Conservation (phyloP, 1,284 basidiomycete genomes). For the Veloboletus limbatus region DNA sequence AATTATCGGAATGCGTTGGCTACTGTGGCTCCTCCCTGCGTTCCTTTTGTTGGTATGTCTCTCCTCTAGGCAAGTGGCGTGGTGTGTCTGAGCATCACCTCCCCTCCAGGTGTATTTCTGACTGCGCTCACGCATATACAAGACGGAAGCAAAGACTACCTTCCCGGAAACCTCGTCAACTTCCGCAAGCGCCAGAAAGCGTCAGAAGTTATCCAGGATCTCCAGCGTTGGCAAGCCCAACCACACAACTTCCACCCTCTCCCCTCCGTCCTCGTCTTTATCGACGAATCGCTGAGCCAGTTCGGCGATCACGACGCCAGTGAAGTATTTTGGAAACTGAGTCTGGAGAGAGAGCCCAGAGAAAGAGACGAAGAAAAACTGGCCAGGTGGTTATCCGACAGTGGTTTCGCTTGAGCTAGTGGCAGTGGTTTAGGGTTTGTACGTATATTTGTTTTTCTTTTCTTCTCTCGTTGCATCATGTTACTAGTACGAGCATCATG, state of each 20-base stretch:
- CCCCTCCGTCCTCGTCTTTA: constrained; percentile 53
- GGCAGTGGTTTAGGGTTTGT: not conserved
- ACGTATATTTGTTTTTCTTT: not conserved
- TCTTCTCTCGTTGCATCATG: constrained; percentile 2
- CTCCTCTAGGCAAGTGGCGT: not conserved
- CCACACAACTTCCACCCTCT: constrained; percentile 71
- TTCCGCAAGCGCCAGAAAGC: constrained; percentile 76
- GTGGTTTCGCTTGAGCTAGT: constrained; percentile 47
- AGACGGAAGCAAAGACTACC: constrained; percentile 74
- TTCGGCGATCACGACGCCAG: constrained; percentile 43
- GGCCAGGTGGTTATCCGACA: constrained; percentile 59
- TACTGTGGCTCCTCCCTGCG: constrained; percentile 71
- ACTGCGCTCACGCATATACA: constrained; percentile 82
- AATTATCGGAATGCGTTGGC: constrained; percentile 68
- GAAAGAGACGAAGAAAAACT: constrained; percentile 74
- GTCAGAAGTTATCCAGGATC: constrained; percentile 77
- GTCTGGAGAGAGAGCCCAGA: constrained; percentile 68
- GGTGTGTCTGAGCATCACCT: not conserved
- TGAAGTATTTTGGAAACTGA: constrained; percentile 63
- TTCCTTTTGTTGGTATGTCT: constrained; percentile 74
- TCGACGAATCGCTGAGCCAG: constrained; percentile 53
- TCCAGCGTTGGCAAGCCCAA: constrained; percentile 74
- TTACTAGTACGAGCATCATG: not conserved
- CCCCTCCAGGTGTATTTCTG: constrained; percentile 63
- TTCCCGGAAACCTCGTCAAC: constrained; percentile 68